Conservation (phyloP, 2,329 filamentous ascomycete genomes). For the Exophiala spinifera region DNA sequence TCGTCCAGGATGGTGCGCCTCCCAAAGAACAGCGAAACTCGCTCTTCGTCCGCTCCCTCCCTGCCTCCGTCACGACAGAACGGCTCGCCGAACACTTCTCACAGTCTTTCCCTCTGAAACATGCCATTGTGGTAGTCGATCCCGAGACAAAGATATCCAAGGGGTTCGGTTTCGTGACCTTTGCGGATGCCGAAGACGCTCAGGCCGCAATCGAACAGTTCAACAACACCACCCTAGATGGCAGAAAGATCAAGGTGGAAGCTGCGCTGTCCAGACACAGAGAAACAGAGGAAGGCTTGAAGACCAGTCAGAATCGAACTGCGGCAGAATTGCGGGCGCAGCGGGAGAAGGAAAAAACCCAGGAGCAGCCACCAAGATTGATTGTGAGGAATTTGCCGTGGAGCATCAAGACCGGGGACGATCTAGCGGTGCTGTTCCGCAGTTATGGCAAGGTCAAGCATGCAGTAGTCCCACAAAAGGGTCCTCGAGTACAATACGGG, state of each 20-base stretch:
- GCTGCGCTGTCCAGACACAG: conserved; percentile 82
- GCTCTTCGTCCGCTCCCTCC: conserved; percentile 87
- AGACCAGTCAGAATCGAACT: conserved; percentile 37
- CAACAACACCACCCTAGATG: conserved; percentile 72
- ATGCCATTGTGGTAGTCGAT: conserved; percentile 86
- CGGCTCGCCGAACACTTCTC: conserved; percentile 86
- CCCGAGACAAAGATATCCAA: conserved; percentile 80
- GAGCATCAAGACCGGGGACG: conserved; percentile 84
- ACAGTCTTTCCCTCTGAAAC: conserved; percentile 89
- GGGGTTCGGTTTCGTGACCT: conserved; percentile 95
- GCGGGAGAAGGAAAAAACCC: conserved; percentile 57
- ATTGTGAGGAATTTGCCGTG: conserved; percentile 94
- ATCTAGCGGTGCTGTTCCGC: conserved; percentile 74
- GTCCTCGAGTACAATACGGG: conserved; percentile 66
- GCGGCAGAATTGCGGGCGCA: conserved; percentile 41
- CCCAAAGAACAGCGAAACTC: conserved; percentile 52
- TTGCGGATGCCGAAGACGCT: conserved; percentile 90
- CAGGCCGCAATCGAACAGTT: conserved; percentile 77
- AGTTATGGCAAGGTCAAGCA: conserved; percentile 91
- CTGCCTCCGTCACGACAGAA: conserved; percentile 74
- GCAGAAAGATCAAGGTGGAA: conserved; percentile 79
- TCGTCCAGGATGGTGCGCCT: neutral
- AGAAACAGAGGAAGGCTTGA: conserved; percentile 49
- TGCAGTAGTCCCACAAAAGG: conserved; percentile 70
- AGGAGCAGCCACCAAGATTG: conserved; percentile 65